A percentile compares a stretch with the other conserved stretches of the same genome.
These are phyloP conservation scores for Orbilia brochopaga DNA, from an alignment of 2,329 filamentous ascomycete genomes.

Conservation along the genomic window DNA sequence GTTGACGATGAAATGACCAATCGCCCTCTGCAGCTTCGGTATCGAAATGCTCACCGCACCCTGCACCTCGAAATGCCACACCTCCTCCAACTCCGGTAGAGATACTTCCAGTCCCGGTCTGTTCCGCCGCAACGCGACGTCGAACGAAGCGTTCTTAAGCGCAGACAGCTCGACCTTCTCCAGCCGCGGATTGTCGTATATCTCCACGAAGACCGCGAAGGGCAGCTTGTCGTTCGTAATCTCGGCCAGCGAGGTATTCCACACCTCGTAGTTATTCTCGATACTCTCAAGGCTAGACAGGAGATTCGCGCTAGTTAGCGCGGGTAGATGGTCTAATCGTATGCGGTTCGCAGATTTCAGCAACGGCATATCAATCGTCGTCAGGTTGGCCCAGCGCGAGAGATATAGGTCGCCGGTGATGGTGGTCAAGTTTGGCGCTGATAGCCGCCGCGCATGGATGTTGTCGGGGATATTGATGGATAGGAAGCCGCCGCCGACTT, in stretches of 20 bases:
- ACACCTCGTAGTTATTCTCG: slow-evolving; percentile 38
- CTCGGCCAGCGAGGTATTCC: slow-evolving; percentile 36
- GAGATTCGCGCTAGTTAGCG: slow-evolving; percentile 28
- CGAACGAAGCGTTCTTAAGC: slow-evolving; percentile 31
- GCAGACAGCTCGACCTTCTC: slow-evolving; percentile 27
- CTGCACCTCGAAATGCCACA: slow-evolving; percentile 25
- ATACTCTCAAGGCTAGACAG: slow-evolving; percentile 26
- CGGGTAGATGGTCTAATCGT: slow-evolving; percentile 23
- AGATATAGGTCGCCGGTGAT: slow-evolving; percentile 22
- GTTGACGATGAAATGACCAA: slow-evolving; percentile 31
- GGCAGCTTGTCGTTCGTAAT: slow-evolving; percentile 32
- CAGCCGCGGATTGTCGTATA: slow-evolving; percentile 26
- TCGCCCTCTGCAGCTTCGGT: slow-evolving; percentile 21
- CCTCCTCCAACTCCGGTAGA: slow-evolving; percentile 28
- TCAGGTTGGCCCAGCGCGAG: slow-evolving; percentile 26
- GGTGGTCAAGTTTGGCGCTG: slow-evolving; percentile 27
- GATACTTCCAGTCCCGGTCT: slow-evolving; percentile 27
- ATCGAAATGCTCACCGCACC: slow-evolving; percentile 14
- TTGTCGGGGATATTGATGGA: slow-evolving; percentile 29
- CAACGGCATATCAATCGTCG: slow-evolving; percentile 34
- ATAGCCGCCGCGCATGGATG: slow-evolving; percentile 15
- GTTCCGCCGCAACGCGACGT: slow-evolving; percentile 31
- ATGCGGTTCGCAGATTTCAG: slow-evolving; percentile 24
- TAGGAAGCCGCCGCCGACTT: slow-evolving; percentile 15
- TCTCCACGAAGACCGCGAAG: slow-evolving; percentile 33